phyloP scores from a whole-genome alignment of 164 flowering plant genomes.

The Magnolia officinalis region DNA sequence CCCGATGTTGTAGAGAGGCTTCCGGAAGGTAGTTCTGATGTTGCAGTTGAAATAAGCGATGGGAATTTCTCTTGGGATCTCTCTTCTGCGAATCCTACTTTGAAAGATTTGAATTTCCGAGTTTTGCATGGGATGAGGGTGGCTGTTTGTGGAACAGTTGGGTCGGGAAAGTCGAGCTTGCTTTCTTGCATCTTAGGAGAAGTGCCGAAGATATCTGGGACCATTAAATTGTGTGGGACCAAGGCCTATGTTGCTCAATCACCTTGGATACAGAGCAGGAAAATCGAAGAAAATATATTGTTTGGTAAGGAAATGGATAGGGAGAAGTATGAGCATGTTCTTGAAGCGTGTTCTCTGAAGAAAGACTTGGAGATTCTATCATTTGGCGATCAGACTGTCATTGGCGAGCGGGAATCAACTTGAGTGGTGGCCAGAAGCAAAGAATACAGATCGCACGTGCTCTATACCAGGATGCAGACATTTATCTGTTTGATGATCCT shows the following conservation, averaged over 20 bases:
- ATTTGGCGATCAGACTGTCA: constrained; percentile 77
- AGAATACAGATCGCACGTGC: constrained; percentile 90
- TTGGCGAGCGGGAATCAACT: constrained; percentile 91
- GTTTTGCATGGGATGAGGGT: constrained; percentile 45
- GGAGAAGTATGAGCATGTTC: constrained; percentile 57
- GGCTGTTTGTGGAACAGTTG: constrained; percentile 61
- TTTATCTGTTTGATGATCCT: constrained; percentile 86
- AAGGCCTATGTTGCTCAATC: constrained; percentile 88
- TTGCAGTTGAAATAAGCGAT: constrained; percentile 48
- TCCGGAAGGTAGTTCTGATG: constrained; percentile 36
- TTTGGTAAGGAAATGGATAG: constrained; percentile 79
- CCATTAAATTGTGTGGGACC: constrained; percentile 42
- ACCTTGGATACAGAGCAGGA: constrained; percentile 92
- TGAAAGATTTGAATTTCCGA: constrained; percentile 37
- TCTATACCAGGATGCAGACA: constrained; percentile 79
- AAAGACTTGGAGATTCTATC: constrained; percentile 75
- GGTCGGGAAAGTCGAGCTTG: constrained; percentile 61
- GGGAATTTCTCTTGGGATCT: constrained; percentile 37
- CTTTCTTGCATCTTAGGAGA: constrained; percentile 60
- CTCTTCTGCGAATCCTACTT: constrained; percentile 26
- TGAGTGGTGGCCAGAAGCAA: constrained; percentile 99
- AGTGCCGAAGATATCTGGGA: constrained; percentile 43
- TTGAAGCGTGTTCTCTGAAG: constrained; percentile 77
- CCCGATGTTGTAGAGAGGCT: constrained; percentile 42
- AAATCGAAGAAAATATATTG: constrained; percentile 74